Conservation (phyloP, 2,329 filamentous ascomycete species). For the Exutisphaerella laricina region DNA sequence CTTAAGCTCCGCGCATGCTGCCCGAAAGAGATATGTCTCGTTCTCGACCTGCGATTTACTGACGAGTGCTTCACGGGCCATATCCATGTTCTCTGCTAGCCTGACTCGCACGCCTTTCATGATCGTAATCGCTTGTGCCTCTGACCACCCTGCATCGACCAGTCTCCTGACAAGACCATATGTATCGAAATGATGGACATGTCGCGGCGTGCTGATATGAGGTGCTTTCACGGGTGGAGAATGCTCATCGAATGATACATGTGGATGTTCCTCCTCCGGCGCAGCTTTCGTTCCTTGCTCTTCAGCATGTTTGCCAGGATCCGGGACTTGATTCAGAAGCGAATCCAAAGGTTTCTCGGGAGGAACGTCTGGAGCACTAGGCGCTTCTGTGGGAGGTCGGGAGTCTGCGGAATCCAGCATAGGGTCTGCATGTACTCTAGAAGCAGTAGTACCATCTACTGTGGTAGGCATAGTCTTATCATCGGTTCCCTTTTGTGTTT, state of each 20-base stretch:
- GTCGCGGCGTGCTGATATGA: constrained; percentile 67
- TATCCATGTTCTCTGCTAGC: constrained; percentile 70
- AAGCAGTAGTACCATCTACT: constrained; percentile 14
- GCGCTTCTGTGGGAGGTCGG: constrained; percentile 5
- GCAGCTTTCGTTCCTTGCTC: constrained; percentile 14
- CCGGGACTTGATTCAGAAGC: constrained; percentile 28
- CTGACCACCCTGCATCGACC: constrained; percentile 62
- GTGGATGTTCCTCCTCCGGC: constrained; percentile 26
- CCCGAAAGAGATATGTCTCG: constrained; percentile 85
- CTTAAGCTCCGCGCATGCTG: constrained; percentile 84
- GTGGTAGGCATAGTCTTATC: constrained; percentile 15
- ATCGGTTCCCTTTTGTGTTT: constrained; percentile 5
- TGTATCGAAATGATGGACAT: constrained; percentile 95
- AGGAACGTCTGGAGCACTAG: constrained; percentile 12
- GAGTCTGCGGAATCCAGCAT: constrained; percentile 21
- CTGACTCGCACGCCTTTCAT: constrained; percentile 89
- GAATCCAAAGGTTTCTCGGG: constrained; percentile 26
- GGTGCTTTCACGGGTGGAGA: constrained; percentile 48
- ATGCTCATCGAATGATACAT: constrained; percentile 31
- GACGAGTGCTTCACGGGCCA: constrained; percentile 74
- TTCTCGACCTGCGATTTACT: constrained; percentile 93
- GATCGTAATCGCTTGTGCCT: constrained; percentile 68
- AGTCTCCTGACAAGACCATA: constrained; percentile 83
- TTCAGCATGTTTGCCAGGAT: constrained; percentile 20
- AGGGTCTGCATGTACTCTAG: constrained; percentile 16